These are phyloP conservation scores for Fusarium agapanthi DNA, from an alignment of 2,329 filamentous ascomycete genomes.

Conservation along the genomic window DNA sequence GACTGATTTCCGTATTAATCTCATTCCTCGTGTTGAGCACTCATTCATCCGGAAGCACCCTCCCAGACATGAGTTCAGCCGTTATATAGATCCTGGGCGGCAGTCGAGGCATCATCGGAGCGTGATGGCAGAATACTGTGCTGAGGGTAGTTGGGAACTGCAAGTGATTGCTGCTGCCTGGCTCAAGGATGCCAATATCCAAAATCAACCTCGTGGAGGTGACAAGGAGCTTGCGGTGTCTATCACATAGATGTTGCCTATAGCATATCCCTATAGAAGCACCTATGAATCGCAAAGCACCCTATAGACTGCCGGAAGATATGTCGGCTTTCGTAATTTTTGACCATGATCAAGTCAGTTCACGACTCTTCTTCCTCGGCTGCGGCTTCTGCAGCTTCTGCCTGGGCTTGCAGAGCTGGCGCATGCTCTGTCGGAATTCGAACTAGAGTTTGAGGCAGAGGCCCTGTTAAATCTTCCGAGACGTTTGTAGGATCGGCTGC, in stretches of 20 bases:
- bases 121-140: background rate
- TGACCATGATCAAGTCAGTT: background rate
- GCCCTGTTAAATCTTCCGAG: conserved; percentile 53
- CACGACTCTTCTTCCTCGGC: conserved; percentile 51
- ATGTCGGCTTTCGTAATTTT: background rate
- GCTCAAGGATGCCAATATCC: background rate
- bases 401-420: conserved; percentile 68
- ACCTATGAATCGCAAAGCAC: background rate
- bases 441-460: conserved; percentile 82
- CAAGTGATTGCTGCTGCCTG: background rate
- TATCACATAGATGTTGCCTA: background rate
- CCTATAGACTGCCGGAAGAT: background rate
- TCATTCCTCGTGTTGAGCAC: background rate
- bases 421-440: conserved; percentile 85
- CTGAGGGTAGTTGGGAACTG: background rate
- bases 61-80: background rate
- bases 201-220: background rate
- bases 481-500: conserved; percentile 52
- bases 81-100: background rate
- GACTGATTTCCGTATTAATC: background rate
- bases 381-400: conserved; percentile 59
- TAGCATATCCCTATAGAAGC: background rate
- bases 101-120: background rate
- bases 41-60: background rate
- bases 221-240: background rate